Percentiles rank a stretch among this genome's conserved stretches.
Evolutionary conservation across 2,329 filamentous ascomycete species (phyloP).

Genomic region (Graphilbum sp.): DNA sequence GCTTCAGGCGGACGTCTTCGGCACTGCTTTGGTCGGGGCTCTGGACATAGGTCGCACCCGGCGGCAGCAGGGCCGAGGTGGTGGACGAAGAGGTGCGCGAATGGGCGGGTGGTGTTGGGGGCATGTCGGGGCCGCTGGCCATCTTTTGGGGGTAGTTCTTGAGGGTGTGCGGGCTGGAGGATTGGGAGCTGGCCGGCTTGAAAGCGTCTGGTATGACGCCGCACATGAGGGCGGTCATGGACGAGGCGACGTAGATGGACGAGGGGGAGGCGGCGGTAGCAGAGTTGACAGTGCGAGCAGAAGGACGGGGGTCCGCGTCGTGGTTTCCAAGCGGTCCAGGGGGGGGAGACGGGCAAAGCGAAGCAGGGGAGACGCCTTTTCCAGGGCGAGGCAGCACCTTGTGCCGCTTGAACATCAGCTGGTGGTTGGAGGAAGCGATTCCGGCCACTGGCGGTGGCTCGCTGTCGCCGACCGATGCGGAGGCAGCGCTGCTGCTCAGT

Average conservation of each 20-base stretch:
- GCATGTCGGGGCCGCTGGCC: conserved; percentile 31
- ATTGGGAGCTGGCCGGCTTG: conserved; percentile 16
- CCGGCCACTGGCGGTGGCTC: background rate
- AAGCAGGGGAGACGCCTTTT: conserved; percentile 11
- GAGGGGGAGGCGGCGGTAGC: background rate
- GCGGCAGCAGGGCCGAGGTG: conserved; percentile 23
- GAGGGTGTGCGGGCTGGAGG: conserved; percentile 21
- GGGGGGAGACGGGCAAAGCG: conserved; percentile 3
- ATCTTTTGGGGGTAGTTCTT: conserved; percentile 26
- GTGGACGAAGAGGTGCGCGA: conserved; percentile 40
- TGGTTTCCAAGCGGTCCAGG: conserved; percentile 8
- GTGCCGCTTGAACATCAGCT: conserved; percentile 18
- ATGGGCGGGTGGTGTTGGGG: conserved; percentile 47
- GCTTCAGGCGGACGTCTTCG: conserved; percentile 19
- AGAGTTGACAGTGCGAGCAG: background rate
- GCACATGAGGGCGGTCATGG: conserved; percentile 4
- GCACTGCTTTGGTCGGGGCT: conserved; percentile 22
- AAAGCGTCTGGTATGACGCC: too few species aligned
- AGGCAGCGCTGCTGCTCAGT: background rate
- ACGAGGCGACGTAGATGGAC: conserved; percentile 13
- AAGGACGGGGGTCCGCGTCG: background rate
- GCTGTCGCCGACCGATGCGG: background rate
- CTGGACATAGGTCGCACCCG: conserved; percentile 22
- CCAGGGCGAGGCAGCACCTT: conserved; percentile 22
- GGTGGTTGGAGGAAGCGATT: conserved; percentile 6